Evolutionary conservation across 345 rosid species (phyloP).

Genomic region (Aquilaria malaccensis): DNA sequence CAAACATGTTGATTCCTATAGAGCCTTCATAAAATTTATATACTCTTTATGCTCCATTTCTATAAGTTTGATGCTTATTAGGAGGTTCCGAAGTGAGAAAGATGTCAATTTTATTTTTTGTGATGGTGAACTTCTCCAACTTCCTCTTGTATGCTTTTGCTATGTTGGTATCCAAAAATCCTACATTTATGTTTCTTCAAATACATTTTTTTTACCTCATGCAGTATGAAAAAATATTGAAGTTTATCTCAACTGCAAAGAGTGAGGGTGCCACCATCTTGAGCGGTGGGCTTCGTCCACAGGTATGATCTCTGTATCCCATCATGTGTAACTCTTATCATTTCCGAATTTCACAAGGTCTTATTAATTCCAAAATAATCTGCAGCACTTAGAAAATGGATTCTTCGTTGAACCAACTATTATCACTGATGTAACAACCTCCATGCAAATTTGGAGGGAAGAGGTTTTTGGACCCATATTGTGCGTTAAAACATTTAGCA

Average conservation of each 20-base stretch:
- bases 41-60: not conserved
- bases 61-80: not conserved
- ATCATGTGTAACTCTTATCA: conserved; percentile 4
- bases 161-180: too few species aligned
- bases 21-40: conserved; percentile 2
- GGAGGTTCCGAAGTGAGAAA: not conserved
- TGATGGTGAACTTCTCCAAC: too few species aligned
- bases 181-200: too few species aligned
- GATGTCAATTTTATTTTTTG: not conserved
- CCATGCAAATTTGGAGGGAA: conserved; percentile 99
- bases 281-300: conserved; percentile 74
- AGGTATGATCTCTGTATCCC: conserved; percentile 33
- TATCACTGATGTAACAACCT: conserved; percentile 62
- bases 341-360: conserved; percentile 7
- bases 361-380: conserved; percentile 15
- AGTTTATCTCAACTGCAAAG: conserved; percentile 77
- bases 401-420: conserved; percentile 81
- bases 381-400: conserved; percentile 78
- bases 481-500: conserved; percentile 77
- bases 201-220: conserved; percentile 13
- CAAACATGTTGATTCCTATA: conserved; percentile 2
- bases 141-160: too few species aligned
- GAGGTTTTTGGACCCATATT: conserved; percentile 98
- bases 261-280: conserved; percentile 88
- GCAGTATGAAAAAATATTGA: conserved; percentile 74